A percentile compares a stretch with the other conserved stretches of the same genome.
Conservation (phyloP, 116 monocot species). For the Zostera marina region DNA sequence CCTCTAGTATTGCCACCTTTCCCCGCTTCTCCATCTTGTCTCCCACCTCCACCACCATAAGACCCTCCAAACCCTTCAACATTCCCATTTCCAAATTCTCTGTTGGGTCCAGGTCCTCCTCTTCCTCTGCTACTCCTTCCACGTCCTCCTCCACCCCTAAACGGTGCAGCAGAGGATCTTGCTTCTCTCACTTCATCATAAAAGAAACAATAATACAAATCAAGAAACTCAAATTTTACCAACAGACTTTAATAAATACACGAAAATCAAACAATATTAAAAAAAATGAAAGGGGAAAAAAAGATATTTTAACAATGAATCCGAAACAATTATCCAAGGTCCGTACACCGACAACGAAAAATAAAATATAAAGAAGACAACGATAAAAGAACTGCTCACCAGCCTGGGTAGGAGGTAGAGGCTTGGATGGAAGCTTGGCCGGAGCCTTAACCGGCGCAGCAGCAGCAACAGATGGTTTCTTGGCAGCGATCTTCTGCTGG, state of each 20-base stretch:
- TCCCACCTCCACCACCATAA: slow-evolving; percentile 9
- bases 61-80: slow-evolving; percentile 20
- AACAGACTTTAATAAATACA: background rate
- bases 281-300: too few species aligned
- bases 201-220: background rate
- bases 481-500: slow-evolving; percentile 26
- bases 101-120: slow-evolving; percentile 14
- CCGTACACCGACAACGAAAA: too few species aligned
- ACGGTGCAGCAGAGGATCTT: slow-evolving; percentile 11
- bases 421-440: slow-evolving; percentile 50
- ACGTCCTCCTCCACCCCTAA: slow-evolving; percentile 17
- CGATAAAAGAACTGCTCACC: slow-evolving; percentile 20
- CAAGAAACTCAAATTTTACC: background rate
- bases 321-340: background rate
- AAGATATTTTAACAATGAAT: too few species aligned
- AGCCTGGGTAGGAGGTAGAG: slow-evolving; percentile 47
- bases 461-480: slow-evolving; percentile 7
- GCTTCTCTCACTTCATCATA: slow-evolving; percentile 39
- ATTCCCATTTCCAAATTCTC: slow-evolving; percentile 23
- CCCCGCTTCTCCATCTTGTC: slow-evolving; percentile 7
- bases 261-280: background rate
- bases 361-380: background rate
- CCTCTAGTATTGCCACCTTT: slow-evolving; percentile 4
- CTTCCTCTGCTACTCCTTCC: slow-evolving; percentile 22
- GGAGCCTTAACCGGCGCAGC: slow-evolving; percentile 10